phyloP scores from a whole-genome alignment of 305 asterid species.

The Rubia peregrina region DNA sequence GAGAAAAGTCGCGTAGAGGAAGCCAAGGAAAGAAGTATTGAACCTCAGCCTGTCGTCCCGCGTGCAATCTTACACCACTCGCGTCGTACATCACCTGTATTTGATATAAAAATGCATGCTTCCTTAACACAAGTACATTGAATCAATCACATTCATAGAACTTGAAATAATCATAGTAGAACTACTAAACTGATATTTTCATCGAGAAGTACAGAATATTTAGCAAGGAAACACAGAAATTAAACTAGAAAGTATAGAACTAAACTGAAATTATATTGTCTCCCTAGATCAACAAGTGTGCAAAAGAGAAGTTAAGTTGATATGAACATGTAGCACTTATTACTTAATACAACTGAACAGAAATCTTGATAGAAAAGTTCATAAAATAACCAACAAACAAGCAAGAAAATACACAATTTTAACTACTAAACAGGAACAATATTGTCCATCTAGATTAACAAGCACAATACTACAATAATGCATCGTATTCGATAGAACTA shows the following conservation, averaged over 20 bases:
- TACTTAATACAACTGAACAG: not conserved
- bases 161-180: not conserved
- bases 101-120: not conserved
- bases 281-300: too few relatives aligned
- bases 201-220: not conserved
- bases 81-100: constrained; percentile 97
- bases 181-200: not conserved
- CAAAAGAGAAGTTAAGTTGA: not conserved
- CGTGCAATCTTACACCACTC: constrained; percentile 87
- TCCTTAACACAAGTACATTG: not conserved
- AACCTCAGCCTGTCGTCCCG: constrained; percentile 99
- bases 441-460: not conserved
- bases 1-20: constrained; percentile 10
- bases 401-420: not conserved
- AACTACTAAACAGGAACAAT: not conserved
- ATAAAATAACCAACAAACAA: not conserved
- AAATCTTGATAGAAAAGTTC: not conserved
- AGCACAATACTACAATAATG: not conserved
- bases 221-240: not conserved
- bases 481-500: not conserved
- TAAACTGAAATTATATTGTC: too few relatives aligned
- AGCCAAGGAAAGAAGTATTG: constrained; percentile 13
- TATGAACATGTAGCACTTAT: not conserved
- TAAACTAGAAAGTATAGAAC: not conserved
- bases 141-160: not conserved